phyloP scores from a whole-genome alignment of 1,284 basidiomycete genomes.

The Heterobasidion irregulare region DNA sequence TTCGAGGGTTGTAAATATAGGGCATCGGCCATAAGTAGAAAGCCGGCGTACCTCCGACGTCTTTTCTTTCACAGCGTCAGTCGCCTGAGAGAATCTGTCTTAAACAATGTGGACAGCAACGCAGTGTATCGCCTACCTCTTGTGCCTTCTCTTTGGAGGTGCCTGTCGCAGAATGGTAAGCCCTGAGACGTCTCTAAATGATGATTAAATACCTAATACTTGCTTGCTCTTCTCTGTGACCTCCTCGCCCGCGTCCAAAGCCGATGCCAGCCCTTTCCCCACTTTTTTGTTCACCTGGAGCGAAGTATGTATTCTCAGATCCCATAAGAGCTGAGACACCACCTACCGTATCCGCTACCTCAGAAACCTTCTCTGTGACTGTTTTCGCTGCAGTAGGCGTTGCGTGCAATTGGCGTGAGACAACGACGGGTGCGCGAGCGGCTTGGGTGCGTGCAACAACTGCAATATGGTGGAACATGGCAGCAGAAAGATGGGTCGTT shows the following conservation, averaged over 20 bases:
- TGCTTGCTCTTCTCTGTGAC: constrained; percentile 48
- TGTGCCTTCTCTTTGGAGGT: constrained; percentile 26
- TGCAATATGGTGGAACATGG: constrained; percentile 10
- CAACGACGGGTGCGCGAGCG: background rate
- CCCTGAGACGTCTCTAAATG: background rate
- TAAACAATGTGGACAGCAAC: background rate
- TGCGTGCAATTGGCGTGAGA: constrained; percentile 34
- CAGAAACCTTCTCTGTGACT: constrained; percentile 54
- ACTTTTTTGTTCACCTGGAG: constrained; percentile 53
- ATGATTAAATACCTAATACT: constrained; percentile 35
- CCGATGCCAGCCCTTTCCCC: constrained; percentile 50
- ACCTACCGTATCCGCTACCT: constrained; percentile 49
- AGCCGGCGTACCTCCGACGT: constrained; percentile 29
- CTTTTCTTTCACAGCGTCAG: constrained; percentile 28
- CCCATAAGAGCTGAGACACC: background rate
- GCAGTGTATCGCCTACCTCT: background rate
- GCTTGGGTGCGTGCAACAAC: constrained; percentile 3
- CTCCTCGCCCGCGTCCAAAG: constrained; percentile 56
- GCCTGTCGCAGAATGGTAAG: constrained; percentile 8
- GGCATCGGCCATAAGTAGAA: background rate
- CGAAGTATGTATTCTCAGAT: background rate
- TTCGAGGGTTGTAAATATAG: background rate
- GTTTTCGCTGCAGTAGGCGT: constrained; percentile 39
- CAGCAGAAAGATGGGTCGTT: background rate
- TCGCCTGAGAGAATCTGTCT: constrained; percentile 16